A percentile compares a stretch with the other conserved stretches of the same genome.
Conservation (phyloP, 495 filamentous ascomycete genomes). For the Aspergillus ellipticus region DNA sequence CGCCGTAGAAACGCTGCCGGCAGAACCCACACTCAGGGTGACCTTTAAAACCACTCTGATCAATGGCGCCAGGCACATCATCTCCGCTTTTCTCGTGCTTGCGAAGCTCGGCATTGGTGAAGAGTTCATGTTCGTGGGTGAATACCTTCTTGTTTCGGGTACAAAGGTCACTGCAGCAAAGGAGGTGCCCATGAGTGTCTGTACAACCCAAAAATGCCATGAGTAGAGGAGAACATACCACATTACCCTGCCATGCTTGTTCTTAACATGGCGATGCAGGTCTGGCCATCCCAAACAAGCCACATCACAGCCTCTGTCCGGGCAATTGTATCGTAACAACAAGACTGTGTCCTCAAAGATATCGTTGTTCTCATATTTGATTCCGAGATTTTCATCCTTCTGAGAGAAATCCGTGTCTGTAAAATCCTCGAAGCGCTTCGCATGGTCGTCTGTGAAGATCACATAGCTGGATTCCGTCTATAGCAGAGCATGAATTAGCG, state of each 20-base stretch:
- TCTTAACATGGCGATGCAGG: constrained; percentile 84
- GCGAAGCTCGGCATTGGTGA: constrained; percentile 71
- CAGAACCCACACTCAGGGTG: constrained; percentile 96
- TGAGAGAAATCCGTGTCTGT: constrained; percentile 64
- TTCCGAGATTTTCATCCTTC: constrained; percentile 78
- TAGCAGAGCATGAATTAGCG: constrained; percentile 4
- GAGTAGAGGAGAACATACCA: constrained; percentile 53
- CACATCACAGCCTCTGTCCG: constrained; percentile 77
- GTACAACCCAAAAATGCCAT: not conserved
- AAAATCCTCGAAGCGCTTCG: constrained; percentile 82
- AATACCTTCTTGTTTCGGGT: constrained; percentile 96
- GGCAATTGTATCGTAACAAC: constrained; percentile 93
- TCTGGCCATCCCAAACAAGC: constrained; percentile 92
- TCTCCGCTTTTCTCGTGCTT: constrained; percentile 90
- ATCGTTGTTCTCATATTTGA: constrained; percentile 79
- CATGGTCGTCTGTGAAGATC: constrained; percentile 81
- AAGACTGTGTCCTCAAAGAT: constrained; percentile 86
- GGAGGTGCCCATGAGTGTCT: not conserved
- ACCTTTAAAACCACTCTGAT: constrained; percentile 94
- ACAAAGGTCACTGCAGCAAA: constrained; percentile 66
- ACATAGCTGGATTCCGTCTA: constrained; percentile 79
- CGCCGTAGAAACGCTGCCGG: constrained; percentile 85
- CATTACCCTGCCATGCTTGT: constrained; percentile 79
- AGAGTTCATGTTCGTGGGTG: constrained; percentile 96
- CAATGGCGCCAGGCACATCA: constrained; percentile 80